Evolutionary conservation across 805 yeast species (phyloP).

Genomic region (Monosporozyma unispora): DNA sequence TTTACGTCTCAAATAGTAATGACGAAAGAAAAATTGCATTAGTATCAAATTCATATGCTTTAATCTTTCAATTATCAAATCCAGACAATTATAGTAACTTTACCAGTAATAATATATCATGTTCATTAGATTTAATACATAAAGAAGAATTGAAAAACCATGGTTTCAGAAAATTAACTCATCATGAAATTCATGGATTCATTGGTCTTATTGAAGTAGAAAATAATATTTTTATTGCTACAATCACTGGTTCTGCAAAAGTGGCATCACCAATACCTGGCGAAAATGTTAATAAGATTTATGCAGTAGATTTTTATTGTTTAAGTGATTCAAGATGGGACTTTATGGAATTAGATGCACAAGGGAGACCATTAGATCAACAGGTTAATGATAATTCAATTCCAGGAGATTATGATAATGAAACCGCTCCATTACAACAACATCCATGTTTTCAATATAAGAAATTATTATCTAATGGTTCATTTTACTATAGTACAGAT

Average conservation of each 20-base stretch:
- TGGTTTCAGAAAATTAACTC: conserved; percentile 36
- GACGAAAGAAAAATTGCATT: conserved; percentile 10
- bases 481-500: conserved; percentile 85
- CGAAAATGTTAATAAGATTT: conserved; percentile 72
- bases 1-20: conserved; percentile 12
- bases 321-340: conserved; percentile 72
- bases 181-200: conserved; percentile 50
- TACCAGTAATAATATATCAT: conserved; percentile 11
- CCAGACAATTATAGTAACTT: conserved; percentile 11
- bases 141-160: conserved; percentile 31
- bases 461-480: conserved; percentile 74
- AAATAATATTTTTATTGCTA: conserved; percentile 60
- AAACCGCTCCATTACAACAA: conserved; percentile 31
- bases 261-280: conserved; percentile 77
- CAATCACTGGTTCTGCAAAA: conserved; percentile 64
- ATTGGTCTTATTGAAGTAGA: conserved; percentile 74
- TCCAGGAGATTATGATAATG: background rate
- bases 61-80: conserved; percentile 14
- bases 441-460: conserved; percentile 80
- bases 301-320: conserved; percentile 77
- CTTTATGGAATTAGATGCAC: conserved; percentile 55
- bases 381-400: background rate
- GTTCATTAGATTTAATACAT: conserved; percentile 43
- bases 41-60: conserved; percentile 9
- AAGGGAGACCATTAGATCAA: conserved; percentile 38